Evolutionary conservation across 768 basidiomycete species (phyloP), one percentile per base, ranked within the genome.

Genomic region (Panaeolus papilionaceus): DNA sequence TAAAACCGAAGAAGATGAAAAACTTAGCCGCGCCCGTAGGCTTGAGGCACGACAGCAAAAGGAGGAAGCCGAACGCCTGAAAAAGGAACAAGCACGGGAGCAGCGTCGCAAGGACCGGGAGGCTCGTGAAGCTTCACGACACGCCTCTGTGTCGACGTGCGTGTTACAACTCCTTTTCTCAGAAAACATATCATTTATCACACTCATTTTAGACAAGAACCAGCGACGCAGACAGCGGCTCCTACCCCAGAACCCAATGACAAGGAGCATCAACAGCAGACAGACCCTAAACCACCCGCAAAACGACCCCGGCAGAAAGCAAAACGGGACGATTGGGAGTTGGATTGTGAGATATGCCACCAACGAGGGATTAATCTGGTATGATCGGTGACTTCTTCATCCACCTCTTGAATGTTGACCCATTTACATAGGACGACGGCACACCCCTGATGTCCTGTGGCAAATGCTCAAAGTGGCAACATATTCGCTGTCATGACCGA

Each of bases 261-360:
- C 12, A 58, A 28, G 16, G 54, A 28, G 8, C 16, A 47, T 18
- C n/a, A 11, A 58, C n/a, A 49, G 8, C 47, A 14, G 23, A 9
- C 20, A 20, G 63, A 68, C 47, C 42, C 14, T 26, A 68, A 70
- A 61, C n/a, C 65, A 47, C 71, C 64, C 18, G 39, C 66, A 54
- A 68, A 62, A 9, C 65, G 66, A 62, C 45, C 64, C 4, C 58
- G 54, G 14, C 54, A 61, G 4, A 67, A 70, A 20, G 42, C 61
- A 33, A 73, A 69, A 58, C 82, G 81, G 37, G 92, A 89, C 63
- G 87, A 90, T 66, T 96, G 95, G 95, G 89, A 93, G 66, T 79
- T 98, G 26, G 90, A 93, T 73, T 98, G 95, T 74, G 95, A 97
- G 75, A 84, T 97, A 42, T 98, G 95, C 76, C 83, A 83, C 64